These are phyloP conservation scores for Gossypium trilobum DNA, from an alignment of 441 rosid species.

Conservation along the genomic window DNA sequence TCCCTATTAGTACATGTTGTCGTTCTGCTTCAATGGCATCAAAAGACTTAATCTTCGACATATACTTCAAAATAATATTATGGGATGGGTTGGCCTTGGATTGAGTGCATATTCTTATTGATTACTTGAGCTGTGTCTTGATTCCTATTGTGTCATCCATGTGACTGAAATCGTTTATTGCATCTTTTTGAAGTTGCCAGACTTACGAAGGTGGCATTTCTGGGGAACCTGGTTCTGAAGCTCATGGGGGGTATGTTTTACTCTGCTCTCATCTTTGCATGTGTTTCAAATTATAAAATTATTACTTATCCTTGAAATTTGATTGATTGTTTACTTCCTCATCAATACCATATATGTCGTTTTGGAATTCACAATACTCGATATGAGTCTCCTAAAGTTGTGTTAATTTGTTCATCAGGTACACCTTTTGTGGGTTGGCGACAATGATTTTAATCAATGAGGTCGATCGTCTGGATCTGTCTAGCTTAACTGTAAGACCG, in stretches of 20 bases:
- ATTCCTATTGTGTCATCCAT: conserved; percentile 8
- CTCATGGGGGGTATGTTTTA: conserved; percentile 90
- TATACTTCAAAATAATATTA: not conserved
- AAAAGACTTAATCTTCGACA: not conserved
- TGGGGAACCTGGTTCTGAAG: conserved; percentile 93
- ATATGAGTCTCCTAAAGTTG: conserved; percentile 12
- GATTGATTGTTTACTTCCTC: conserved; percentile 14
- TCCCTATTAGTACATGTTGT: not conserved
- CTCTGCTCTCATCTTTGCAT: conserved; percentile 9
- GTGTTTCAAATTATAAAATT: conserved; percentile 3
- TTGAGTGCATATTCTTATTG: not conserved
- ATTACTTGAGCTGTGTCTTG: not conserved
- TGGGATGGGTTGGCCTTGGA: not conserved
- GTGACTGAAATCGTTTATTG: conserved; percentile 14
- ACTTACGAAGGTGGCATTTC: conserved; percentile 95
- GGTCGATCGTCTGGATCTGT: conserved; percentile 57
- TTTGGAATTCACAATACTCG: not conserved
- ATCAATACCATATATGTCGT: not conserved
- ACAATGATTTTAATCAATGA: conserved; percentile 76
- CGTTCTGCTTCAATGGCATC: not conserved
- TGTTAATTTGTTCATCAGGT: conserved; percentile 39
- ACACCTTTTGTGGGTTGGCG: conserved; percentile 90
- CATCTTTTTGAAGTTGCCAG: conserved; percentile 59
- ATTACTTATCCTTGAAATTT: not conserved
- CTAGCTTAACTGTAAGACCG: conserved; percentile 53